Percentiles rank a stretch among this genome's conserved stretches.
These are phyloP conservation scores for Cairneyella variabilis DNA, from an alignment of 495 filamentous ascomycete genomes.

Conservation along the genomic window DNA sequence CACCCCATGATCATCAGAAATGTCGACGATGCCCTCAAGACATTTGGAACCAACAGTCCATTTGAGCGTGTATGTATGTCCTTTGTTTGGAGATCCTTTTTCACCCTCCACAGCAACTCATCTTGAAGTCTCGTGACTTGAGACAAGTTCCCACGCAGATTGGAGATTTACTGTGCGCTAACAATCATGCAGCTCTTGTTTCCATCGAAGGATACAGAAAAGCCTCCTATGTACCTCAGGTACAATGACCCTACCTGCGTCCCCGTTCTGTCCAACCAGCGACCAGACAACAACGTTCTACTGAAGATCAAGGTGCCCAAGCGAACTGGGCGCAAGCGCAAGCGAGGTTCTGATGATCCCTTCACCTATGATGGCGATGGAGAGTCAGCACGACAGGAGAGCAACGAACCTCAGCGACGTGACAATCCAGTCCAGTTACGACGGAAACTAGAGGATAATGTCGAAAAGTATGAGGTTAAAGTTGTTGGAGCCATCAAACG, in stretches of 20 bases:
- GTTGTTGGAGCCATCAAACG: conserved; percentile 67
- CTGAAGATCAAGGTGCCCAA: conserved; percentile 86
- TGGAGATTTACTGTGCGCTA: background rate
- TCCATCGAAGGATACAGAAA: too few species aligned
- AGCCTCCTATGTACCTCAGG: conserved; percentile 61
- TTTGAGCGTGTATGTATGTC: conserved; percentile 58
- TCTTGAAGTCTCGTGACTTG: conserved; percentile 8
- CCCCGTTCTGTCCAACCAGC: conserved; percentile 66
- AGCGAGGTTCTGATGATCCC: conserved; percentile 64
- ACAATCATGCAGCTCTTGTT: too few species aligned
- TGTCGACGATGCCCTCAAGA: conserved; percentile 74
- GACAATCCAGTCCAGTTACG: conserved; percentile 48
- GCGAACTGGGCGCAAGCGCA: conserved; percentile 78
- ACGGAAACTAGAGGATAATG: conserved; percentile 68
- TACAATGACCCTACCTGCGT: conserved; percentile 74
- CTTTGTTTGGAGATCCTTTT: background rate
- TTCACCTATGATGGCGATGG: conserved; percentile 35
- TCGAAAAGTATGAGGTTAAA: conserved; percentile 63
- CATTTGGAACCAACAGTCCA: conserved; percentile 62
- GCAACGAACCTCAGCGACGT: conserved; percentile 32
- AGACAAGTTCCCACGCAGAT: background rate
- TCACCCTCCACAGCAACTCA: background rate
- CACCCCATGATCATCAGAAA: conserved; percentile 84
- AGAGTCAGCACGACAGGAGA: background rate
- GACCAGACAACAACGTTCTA: conserved; percentile 72